These are phyloP conservation scores for Dendrobium catenatum DNA, from an alignment of 106 monocot species.

Conservation along the genomic window DNA sequence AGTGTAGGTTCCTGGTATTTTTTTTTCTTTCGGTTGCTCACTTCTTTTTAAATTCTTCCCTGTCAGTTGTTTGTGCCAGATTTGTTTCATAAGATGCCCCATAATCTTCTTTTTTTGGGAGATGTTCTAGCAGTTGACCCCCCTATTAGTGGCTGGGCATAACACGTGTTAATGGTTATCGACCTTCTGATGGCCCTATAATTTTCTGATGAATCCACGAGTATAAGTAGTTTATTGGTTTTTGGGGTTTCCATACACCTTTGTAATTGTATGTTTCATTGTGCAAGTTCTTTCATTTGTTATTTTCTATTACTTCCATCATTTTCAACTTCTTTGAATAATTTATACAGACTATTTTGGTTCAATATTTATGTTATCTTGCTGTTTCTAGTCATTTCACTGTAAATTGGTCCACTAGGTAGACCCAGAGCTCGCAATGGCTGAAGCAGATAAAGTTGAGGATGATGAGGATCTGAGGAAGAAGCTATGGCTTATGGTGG, in stretches of 20 bases:
- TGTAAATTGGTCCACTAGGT: conserved; percentile 41
- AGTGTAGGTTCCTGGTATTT: no score
- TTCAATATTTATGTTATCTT: not conserved
- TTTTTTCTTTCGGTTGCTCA: no score
- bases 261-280: not conserved
- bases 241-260: not conserved
- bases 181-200: not conserved
- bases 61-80: no score
- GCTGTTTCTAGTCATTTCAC: not conserved
- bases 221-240: not conserved
- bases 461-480: conserved; percentile 88
- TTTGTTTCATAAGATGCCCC: no score
- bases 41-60: no score
- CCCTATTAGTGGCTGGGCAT: no score
- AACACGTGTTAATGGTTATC: no score
- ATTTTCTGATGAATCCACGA: not conserved
- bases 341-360: not conserved
- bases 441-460: conserved; percentile 99
- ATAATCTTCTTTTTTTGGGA: no score
- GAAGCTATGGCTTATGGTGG: conserved; percentile 98
- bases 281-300: not conserved
- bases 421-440: conserved; percentile 96
- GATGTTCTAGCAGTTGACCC: no score
- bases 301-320: not conserved
- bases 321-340: not conserved